Conservation (phyloP, 116 monocot genomes). For the Dioscorea cayenensis region DNA sequence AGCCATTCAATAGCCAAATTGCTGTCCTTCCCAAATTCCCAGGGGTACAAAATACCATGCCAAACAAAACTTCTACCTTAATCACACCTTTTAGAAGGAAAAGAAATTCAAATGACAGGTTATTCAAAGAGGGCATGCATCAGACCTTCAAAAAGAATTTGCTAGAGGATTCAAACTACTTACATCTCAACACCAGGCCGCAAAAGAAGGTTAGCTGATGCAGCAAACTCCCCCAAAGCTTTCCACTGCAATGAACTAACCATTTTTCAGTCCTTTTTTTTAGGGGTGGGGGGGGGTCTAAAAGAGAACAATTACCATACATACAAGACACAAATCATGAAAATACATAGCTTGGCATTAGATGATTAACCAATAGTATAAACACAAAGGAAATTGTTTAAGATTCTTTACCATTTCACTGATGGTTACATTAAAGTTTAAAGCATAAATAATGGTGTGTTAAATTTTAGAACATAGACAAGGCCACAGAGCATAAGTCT, state of each 20-base stretch:
- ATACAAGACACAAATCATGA: not conserved
- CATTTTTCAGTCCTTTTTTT: conserved; percentile 7
- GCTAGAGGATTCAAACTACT: conserved; percentile 7
- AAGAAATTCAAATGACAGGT: not conserved
- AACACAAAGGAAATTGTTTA: not conserved
- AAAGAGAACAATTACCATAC: not conserved
- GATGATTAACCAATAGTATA: not conserved
- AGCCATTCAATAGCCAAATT: too few relatives aligned
- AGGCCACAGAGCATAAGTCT: too few relatives aligned
- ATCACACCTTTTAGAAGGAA: not conserved
- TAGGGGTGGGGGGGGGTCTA: not conserved
- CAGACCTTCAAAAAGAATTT: not conserved
- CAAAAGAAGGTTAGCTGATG: conserved; percentile 60
- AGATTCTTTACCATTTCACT: too few relatives aligned
- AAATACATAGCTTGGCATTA: not conserved
- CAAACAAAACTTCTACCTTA: not conserved
- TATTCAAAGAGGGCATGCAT: not conserved
- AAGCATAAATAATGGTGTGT: too few relatives aligned
- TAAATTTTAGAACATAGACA: too few relatives aligned
- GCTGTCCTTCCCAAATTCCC: too few relatives aligned
- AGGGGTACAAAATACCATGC: not conserved
- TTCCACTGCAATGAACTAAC: conserved; percentile 47
- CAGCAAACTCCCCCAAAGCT: conserved; percentile 67
- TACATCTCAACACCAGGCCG: conserved; percentile 90
- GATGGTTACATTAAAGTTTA: too few relatives aligned